Evolutionary conservation across 1,284 basidiomycete species (phyloP), one percentile per base, ranked within the genome.

Genomic region (Bjerkandera adusta): DNA sequence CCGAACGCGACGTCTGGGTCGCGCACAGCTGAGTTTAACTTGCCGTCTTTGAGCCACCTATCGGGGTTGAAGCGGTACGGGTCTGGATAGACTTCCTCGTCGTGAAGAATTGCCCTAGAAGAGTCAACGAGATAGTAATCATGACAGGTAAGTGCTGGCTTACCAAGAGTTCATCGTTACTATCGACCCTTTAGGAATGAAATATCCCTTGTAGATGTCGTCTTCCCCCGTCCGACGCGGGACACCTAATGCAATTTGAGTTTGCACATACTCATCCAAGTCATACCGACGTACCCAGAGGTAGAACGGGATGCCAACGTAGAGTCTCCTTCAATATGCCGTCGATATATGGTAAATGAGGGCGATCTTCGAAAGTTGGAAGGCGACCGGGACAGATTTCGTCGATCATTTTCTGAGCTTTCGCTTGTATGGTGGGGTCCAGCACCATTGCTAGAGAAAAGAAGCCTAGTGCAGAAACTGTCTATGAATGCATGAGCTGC

Each of bases 81-180:
- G 15, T 62, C 52, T 27, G 59, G 53, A 30, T 61, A 63, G 20
- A 55, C 48, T 2, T 47, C 15, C 18, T 57, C 57, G 36, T 62
- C 58, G 18, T 61, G 55, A 5, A 57, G 53, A 38, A 63, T 58
- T 0, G 54, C 54, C 36, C 50, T 49, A 27, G 32, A 29, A 8
- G 1, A 47, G 21, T 15, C 12, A 12, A 5, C n/a, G n/a, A n/a
- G n/a, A 18, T 15, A 8, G 16, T 30, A 32, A 13, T 10, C 18
- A 12, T 18, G 4, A 7, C 1, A 37, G 29, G 11, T 16, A 21
- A 24, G 26, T 27, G n/a, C 18, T 8, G 10, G 27, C 45, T 22
- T n/a, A 55, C 57, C 51, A 57, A 27, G 34, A 27, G 36, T 59
- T 59, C 1, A 52, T 51, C 13, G 58, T 49, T 12, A 59, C 41